These are phyloP conservation scores for Botryobasidium botryosum DNA, from an alignment of 768 basidiomycete genomes.

Conservation along the genomic window DNA sequence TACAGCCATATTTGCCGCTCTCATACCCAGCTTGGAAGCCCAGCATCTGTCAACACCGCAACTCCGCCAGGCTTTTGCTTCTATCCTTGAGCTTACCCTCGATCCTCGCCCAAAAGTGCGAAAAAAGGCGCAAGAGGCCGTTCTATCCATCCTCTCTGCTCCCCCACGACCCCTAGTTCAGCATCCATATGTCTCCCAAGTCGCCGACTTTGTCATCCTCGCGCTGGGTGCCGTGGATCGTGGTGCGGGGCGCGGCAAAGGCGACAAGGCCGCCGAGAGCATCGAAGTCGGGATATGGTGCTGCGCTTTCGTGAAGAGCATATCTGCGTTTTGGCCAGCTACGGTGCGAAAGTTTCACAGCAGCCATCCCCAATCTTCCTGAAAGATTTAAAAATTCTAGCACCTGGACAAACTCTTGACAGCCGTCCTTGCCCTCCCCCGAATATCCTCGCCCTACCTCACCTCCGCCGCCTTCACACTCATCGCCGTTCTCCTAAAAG, in stretches of 20 bases:
- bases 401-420: constrained; percentile 51
- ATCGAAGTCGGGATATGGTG: constrained; percentile 64
- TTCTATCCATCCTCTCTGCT: constrained; percentile 54
- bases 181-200: constrained; percentile 76
- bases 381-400: constrained; percentile 25
- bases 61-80: constrained; percentile 70
- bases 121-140: constrained; percentile 71
- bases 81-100: constrained; percentile 62
- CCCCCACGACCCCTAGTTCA: constrained; percentile 60
- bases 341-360: constrained; percentile 39
- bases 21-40: constrained; percentile 56
- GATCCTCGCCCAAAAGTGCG: constrained; percentile 92
- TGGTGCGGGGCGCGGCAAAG: constrained; percentile 39
- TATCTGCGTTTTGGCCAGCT: constrained; percentile 22
- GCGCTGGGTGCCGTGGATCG: constrained; percentile 48
- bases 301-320: constrained; percentile 38
- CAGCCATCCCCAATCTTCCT: constrained; percentile 30
- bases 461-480: constrained; percentile 78
- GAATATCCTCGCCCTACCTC: constrained; percentile 75
- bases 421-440: constrained; percentile 63
- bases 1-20: constrained; percentile 49
- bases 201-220: constrained; percentile 60
- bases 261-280: constrained; percentile 36
- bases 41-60: constrained; percentile 35
- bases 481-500: constrained; percentile 56